Evolutionary conservation across 2,329 filamentous ascomycete species (phyloP).

Genomic region (Xylaria sp.): DNA sequence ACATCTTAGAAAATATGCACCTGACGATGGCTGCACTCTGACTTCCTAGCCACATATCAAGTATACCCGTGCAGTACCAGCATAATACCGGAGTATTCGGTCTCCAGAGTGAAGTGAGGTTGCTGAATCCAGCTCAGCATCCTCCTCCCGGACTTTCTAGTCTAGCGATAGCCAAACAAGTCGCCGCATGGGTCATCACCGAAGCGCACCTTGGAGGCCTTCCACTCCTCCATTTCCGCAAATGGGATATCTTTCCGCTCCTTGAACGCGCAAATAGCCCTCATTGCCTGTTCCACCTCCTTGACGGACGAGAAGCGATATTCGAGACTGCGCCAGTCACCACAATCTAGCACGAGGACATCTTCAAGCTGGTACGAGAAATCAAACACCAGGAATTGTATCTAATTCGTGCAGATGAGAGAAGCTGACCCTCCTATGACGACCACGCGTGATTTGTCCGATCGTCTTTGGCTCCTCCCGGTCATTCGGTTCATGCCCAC

Average conservation of each 20-base stretch:
- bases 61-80: too few relatives aligned
- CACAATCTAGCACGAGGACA: neutral
- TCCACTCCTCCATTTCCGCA: neutral
- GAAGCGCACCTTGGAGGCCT: neutral
- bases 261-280: neutral
- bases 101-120: too few relatives aligned
- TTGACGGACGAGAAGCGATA: constrained; percentile 7
- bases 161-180: neutral
- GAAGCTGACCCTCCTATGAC: neutral
- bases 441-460: constrained; percentile 2
- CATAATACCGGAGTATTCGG: too few relatives aligned
- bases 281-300: neutral
- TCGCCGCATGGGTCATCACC: neutral
- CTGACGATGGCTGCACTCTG: too few relatives aligned
- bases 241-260: neutral
- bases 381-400: neutral
- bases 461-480: neutral
- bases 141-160: neutral
- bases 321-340: neutral
- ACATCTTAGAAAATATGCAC: too few relatives aligned
- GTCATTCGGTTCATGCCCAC: neutral
- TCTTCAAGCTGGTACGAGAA: constrained; percentile 1
- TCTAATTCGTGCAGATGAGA: neutral
- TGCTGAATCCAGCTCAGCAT: neutral
- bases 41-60: too few relatives aligned